Evolutionary conservation across 768 basidiomycete genomes (phyloP).

Genomic region (Tephrocybe sp.): DNA sequence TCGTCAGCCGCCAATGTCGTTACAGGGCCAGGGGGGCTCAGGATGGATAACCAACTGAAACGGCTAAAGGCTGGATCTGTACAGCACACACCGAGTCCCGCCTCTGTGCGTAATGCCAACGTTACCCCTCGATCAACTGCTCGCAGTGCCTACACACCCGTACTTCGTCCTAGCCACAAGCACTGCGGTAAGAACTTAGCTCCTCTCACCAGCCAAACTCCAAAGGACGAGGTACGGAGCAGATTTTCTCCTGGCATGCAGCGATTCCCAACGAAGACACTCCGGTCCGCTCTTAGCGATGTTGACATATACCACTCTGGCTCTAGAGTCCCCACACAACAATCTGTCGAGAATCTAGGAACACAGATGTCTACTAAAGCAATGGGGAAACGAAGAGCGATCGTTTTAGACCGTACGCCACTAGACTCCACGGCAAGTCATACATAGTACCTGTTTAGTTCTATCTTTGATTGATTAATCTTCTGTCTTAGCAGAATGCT

Average conservation of each 20-base stretch:
- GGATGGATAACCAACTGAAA: conserved; percentile 32
- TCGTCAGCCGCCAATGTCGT: conserved; percentile 17
- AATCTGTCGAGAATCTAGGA: not conserved
- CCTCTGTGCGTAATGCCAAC: no score
- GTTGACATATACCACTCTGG: conserved; percentile 14
- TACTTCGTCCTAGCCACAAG: no score
- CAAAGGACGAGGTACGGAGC: conserved; percentile 16
- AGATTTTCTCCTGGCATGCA: conserved; percentile 10
- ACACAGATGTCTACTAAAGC: conserved; percentile 18
- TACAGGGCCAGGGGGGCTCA: conserved; percentile 18
- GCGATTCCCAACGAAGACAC: conserved; percentile 6
- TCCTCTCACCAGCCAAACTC: conserved; percentile 20
- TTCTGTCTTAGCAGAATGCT: not conserved
- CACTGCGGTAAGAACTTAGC: conserved; percentile 5
- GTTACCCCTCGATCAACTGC: no score
- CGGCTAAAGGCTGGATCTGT: conserved; percentile 21
- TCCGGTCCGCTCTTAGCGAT: conserved; percentile 9
- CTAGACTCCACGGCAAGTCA: not conserved
- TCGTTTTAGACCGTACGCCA: conserved; percentile 14
- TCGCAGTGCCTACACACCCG: no score
- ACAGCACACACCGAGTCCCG: no score
- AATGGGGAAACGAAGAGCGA: conserved; percentile 22
- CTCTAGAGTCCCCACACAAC: conserved; percentile 1
- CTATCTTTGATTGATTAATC: not conserved
- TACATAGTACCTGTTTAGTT: not conserved